Percentiles rank a stretch among this genome's conserved stretches.
Evolutionary conservation across 2,329 filamentous ascomycete genomes (phyloP).

Genomic region (Arthroderma sp.): DNA sequence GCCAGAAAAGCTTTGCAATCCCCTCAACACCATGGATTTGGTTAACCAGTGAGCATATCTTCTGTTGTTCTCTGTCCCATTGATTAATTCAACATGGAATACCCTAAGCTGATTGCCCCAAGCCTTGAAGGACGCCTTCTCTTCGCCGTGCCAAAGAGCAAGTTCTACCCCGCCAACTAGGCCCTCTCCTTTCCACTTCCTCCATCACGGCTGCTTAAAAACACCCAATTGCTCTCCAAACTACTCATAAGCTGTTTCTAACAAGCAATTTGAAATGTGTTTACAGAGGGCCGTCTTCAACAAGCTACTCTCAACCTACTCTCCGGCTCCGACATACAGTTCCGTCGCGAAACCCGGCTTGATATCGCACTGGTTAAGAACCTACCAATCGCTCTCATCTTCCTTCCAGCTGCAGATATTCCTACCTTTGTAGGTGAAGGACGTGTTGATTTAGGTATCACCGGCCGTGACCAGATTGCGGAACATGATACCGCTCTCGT

Average conservation of each 20-base stretch:
- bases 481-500: conserved; percentile 60
- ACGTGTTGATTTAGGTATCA: conserved; percentile 86
- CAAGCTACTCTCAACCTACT: conserved; percentile 80
- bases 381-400: conserved; percentile 84
- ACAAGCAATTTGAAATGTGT: conserved; percentile 9
- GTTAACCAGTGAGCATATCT: conserved; percentile 44
- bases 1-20: not conserved
- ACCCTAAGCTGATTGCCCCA: conserved; percentile 8
- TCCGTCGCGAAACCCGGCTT: conserved; percentile 83
- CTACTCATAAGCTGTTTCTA: conserved; percentile 2
- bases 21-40: conserved; percentile 39
- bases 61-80: not conserved
- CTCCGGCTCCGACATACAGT: conserved; percentile 88
- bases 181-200: conserved; percentile 6
- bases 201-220: not conserved
- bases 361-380: conserved; percentile 98
- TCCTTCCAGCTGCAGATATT: conserved; percentile 93
- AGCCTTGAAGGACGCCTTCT: conserved; percentile 86
- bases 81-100: not conserved
- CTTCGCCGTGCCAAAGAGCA: conserved; percentile 97
- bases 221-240: conserved; percentile 4
- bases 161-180: conserved; percentile 29
- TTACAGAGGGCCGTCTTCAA: conserved; percentile 78
- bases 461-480: conserved; percentile 79
- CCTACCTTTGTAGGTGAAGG: conserved; percentile 95